Evolutionary conservation across 306 rosid species (phyloP).

Genomic region (Dryas alaskensis): DNA sequence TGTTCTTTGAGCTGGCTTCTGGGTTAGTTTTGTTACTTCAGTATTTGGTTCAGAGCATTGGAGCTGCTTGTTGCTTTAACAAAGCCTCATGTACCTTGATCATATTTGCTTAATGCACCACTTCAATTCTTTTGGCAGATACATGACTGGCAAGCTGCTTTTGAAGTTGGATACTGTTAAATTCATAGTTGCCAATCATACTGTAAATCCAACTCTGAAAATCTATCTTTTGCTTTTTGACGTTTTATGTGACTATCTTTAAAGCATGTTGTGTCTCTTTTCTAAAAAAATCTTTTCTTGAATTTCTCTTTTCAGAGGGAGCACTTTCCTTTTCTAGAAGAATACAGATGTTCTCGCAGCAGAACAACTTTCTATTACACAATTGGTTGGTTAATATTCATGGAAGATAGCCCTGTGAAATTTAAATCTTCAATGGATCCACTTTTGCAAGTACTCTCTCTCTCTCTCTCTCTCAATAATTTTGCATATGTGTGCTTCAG

Average conservation of each 20-base stretch:
- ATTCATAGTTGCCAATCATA: conserved; percentile 90
- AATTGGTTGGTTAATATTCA: conserved; percentile 87
- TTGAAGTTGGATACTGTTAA: conserved; percentile 92
- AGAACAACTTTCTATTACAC: conserved; percentile 90
- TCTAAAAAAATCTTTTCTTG: conserved; percentile 27
- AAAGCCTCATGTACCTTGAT: conserved; percentile 9
- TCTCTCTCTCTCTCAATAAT: conserved; percentile 17
- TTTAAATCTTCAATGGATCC: conserved; percentile 98
- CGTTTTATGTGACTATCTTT: conserved; percentile 14
- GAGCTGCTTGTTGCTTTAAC: conserved; percentile 24
- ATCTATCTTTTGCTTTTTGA: not conserved
- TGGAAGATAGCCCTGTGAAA: conserved; percentile 92
- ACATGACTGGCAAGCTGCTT: conserved; percentile 97
- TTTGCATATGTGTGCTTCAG: not conserved
- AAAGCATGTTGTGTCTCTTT: conserved; percentile 5
- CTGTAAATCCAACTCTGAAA: conserved; percentile 45
- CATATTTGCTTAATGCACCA: not conserved
- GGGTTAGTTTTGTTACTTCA: conserved; percentile 57
- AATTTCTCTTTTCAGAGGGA: conserved; percentile 60
- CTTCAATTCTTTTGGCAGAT: conserved; percentile 42
- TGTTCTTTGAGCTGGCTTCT: conserved; percentile 96
- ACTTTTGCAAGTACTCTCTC: conserved; percentile 65
- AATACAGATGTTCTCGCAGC: conserved; percentile 85
- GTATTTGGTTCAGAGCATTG: conserved; percentile 14
- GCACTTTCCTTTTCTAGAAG: conserved; percentile 89